Evolutionary conservation across 805 yeast species (phyloP), one percentile per base, ranked within the genome.

Genomic region (Saccharomycopsis selenospora): DNA sequence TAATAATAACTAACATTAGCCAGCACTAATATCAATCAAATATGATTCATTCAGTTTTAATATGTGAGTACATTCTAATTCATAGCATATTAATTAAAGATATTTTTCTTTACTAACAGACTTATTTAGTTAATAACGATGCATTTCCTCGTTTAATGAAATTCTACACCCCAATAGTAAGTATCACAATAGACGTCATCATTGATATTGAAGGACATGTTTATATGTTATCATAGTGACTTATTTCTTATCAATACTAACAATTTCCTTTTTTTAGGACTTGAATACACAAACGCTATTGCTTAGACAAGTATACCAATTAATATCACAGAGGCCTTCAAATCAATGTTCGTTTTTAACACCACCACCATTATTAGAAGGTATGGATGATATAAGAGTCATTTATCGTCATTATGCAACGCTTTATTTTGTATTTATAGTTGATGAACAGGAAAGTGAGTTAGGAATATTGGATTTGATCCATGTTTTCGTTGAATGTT

Each of bases 371-470:
- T 68, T 85, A 24, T 53, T 74, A 51, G 65, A 78, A 58, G 80
- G 80, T 49, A 63, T 77, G 48, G 87, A 82, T 8, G 87, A 80
- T 54, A 84, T 91, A 56, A 82, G 87, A 54, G 95, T 93, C 43
- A 91, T 93, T 28, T 93, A 91, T 66, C 74, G 96, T 52, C 95
- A 88, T 60, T 93, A 90, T 60, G 98, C 98, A 10, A 90, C 98
- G 1, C 69, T 93, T n/a, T 91, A 86, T 64, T 93, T 93, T 68
- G 96, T 95, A 25, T 89, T 93, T 61, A 80, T 93, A 36, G 98
- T 91, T 10, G 99, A 93, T 65, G 93, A 85, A 54, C 97, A 90
- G 62, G 99, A 93, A 65, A 80, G 90, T 25, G 98, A 93, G 65
- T 72, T 93, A 36, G 98, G 98, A 1, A 91, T 91, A 43, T 66